These are phyloP conservation scores for Penicillium crystallinum DNA, from an alignment of 495 filamentous ascomycete species.

Conservation along the genomic window DNA sequence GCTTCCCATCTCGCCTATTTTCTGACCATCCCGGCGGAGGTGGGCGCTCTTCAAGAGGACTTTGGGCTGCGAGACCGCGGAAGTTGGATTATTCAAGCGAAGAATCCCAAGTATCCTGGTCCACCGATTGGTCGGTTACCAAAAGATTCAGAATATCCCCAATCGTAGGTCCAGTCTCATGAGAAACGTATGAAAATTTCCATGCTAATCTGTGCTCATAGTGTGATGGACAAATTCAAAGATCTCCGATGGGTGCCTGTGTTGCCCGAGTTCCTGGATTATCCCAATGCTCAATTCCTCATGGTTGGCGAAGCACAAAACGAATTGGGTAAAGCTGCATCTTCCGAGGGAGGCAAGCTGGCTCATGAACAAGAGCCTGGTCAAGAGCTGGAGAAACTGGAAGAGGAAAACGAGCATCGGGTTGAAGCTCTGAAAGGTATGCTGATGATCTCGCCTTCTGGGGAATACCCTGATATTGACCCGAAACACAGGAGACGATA, in stretches of 20 bases:
- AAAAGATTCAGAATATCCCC: constrained; percentile 64
- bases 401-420: constrained; percentile 58
- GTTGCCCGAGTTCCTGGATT: constrained; percentile 71
- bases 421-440: constrained; percentile 51
- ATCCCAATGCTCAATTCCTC: constrained; percentile 73
- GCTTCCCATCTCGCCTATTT: constrained; percentile 78
- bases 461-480: background rate
- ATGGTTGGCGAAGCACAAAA: constrained; percentile 71
- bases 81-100: constrained; percentile 72
- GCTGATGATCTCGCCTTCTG: background rate
- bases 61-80: constrained; percentile 69
- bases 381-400: constrained; percentile 54
- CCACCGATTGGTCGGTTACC: constrained; percentile 60
- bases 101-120: constrained; percentile 68
- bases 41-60: constrained; percentile 69
- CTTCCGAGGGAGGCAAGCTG: constrained; percentile 53
- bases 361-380: constrained; percentile 57
- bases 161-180: constrained; percentile 50
- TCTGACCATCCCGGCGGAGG: constrained; percentile 66
- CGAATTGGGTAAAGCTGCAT: constrained; percentile 54
- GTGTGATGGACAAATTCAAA: constrained; percentile 67
- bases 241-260: constrained; percentile 69
- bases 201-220: constrained; percentile 14
- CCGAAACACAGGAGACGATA: constrained; percentile 38
- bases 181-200: background rate